A percentile compares a stretch with the other conserved stretches of the same genome.
These are phyloP conservation scores for Spathaspora sp. DNA, from an alignment of 1,139 yeast species.

Conservation along the genomic window DNA sequence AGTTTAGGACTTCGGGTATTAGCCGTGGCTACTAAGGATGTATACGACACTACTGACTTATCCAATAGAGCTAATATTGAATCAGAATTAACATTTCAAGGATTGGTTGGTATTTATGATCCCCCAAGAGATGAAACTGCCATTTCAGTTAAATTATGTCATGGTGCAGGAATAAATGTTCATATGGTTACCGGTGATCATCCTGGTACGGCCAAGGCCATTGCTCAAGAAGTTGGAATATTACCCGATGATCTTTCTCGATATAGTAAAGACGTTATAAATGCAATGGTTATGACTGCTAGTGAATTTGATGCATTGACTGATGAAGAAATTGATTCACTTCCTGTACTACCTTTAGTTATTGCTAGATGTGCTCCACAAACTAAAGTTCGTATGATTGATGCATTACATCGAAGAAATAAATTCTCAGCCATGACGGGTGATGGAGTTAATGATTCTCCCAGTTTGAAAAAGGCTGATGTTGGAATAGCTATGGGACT, in stretches of 20 bases:
- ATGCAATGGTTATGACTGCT: slow-evolving; percentile 77
- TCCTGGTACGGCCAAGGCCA: slow-evolving; percentile 78
- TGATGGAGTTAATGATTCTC: slow-evolving; percentile 85
- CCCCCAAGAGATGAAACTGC: slow-evolving; percentile 79
- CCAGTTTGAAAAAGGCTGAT: slow-evolving; percentile 76
- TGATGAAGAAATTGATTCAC: slow-evolving; percentile 62
- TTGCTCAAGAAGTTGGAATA: slow-evolving; percentile 84
- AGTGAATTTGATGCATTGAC: slow-evolving; percentile 63
- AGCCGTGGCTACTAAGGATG: slow-evolving; percentile 57
- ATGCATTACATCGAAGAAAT: slow-evolving; percentile 71
- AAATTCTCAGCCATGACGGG: slow-evolving; percentile 85
- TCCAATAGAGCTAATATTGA: slow-evolving; percentile 55
- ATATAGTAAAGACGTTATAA: slow-evolving; percentile 59
- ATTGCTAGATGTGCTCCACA: slow-evolving; percentile 87
- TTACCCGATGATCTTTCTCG: slow-evolving; percentile 68
- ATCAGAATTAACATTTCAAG: slow-evolving; percentile 55
- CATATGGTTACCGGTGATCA: slow-evolving; percentile 89
- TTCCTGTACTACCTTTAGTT: slow-evolving; percentile 74
- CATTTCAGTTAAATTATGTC: slow-evolving; percentile 65
- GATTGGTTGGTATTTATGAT: slow-evolving; percentile 78
- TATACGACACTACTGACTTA: slow-evolving; percentile 22
- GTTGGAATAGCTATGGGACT: slow-evolving; percentile 63
- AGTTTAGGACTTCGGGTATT: slow-evolving; percentile 72
- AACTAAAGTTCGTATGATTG: slow-evolving; percentile 82
- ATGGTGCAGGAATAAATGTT: slow-evolving; percentile 75